These are phyloP conservation scores for Cicer judaicum DNA, from an alignment of 306 rosid species.

Conservation along the genomic window DNA sequence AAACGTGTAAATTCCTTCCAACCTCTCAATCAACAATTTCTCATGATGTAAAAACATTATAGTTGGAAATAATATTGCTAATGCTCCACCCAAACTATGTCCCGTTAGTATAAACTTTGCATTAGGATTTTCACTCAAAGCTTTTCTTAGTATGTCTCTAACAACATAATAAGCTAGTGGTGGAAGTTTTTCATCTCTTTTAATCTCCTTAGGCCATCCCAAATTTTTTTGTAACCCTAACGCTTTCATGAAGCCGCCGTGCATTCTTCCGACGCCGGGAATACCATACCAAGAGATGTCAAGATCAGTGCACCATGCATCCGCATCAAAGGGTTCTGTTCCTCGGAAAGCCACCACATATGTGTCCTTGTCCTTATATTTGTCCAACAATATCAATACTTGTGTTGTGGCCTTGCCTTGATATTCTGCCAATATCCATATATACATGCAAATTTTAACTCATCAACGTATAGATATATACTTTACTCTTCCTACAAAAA, in stretches of 20 bases:
- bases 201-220: slow-evolving; percentile 62
- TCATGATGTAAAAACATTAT: slow-evolving; percentile 65
- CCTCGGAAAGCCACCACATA: slow-evolving; percentile 82
- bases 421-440: slow-evolving; percentile 51
- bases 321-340: slow-evolving; percentile 74
- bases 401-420: slow-evolving; percentile 71
- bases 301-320: slow-evolving; percentile 80
- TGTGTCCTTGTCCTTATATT: slow-evolving; percentile 49
- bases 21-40: slow-evolving; percentile 58
- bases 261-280: slow-evolving; percentile 59
- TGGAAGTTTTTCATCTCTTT: slow-evolving; percentile 40
- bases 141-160: slow-evolving; percentile 49
- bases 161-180: slow-evolving; percentile 64
- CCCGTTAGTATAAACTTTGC: slow-evolving; percentile 68
- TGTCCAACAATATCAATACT: slow-evolving; percentile 60
- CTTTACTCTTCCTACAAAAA: too few relatives aligned
- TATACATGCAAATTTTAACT: too few relatives aligned
- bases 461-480: too few relatives aligned
- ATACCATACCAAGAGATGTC: slow-evolving; percentile 84
- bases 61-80: slow-evolving; percentile 57
- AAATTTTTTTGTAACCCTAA: slow-evolving; percentile 60
- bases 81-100: slow-evolving; percentile 76
- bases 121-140: slow-evolving; percentile 40
- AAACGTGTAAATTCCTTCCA: slow-evolving; percentile 78
- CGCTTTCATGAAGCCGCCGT: slow-evolving; percentile 86